Conservation (phyloP, 768 basidiomycete genomes). For the Hypholoma fasciculare region DNA sequence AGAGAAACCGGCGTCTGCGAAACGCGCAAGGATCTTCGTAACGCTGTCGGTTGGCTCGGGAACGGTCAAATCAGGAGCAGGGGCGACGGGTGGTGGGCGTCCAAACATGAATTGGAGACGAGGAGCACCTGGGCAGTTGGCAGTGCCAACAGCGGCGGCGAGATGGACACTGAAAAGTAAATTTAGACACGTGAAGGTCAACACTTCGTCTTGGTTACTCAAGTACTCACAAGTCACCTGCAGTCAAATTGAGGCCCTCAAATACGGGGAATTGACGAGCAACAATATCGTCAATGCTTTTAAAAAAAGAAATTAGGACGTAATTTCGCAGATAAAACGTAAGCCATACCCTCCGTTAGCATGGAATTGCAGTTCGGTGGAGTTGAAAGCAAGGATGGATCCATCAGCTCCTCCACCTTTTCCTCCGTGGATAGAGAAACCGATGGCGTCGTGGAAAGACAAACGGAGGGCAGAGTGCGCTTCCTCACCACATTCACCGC, state of each 20-base stretch:
- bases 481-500: conserved; percentile 31
- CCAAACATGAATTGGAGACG: conserved; percentile 28
- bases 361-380: conserved; percentile 17
- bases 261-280: conserved; percentile 16
- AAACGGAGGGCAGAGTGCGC: conserved; percentile 18
- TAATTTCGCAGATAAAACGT: background rate
- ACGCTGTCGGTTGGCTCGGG: conserved; percentile 19
- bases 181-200: background rate
- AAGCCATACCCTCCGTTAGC: conserved; percentile 17
- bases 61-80: conserved; percentile 19
- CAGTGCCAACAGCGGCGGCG: conserved; percentile 20
- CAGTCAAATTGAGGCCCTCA: conserved; percentile 11
- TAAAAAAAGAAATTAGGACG: background rate
- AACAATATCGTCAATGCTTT: conserved; percentile 18
- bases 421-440: conserved; percentile 18
- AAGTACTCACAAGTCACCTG: conserved; percentile 17
- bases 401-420: conserved; percentile 30
- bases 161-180: conserved; percentile 8
- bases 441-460: conserved; percentile 17
- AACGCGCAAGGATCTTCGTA: conserved; percentile 18
- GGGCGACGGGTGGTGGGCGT: conserved; percentile 18
- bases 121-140: conserved; percentile 35
- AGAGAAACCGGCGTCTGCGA: conserved; percentile 24
- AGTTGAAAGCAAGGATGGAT: conserved; percentile 24
- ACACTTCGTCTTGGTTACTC: background rate